Evolutionary conservation across 2,329 filamentous ascomycete genomes (phyloP), one percentile per base, ranked within the genome.

Genomic region (Colletotrichum kahawae): DNA sequence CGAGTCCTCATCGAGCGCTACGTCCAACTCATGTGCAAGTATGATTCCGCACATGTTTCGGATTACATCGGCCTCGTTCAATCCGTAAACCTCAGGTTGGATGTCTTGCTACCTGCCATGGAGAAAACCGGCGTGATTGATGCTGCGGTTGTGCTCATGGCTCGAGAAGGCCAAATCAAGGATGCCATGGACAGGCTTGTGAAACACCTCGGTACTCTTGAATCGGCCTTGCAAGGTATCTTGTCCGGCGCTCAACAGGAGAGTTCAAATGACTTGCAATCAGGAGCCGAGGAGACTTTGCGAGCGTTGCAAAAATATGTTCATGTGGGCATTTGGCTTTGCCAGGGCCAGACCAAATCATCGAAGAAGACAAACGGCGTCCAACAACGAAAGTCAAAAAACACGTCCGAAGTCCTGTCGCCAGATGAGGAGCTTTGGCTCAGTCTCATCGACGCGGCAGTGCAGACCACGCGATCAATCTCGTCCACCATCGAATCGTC

Each of bases 291-390:
- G 71, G 93, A 96, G 71, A 88, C 98, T 2, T 88, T 98, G 5
- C 90, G 92, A 72, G 92, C 93, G 1, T 86, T 99, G 21, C 93
- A 97, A 76, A 98, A 98, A 82, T 98, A 98, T 84, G 92, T 93
- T 2, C 93, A 95, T 77, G 95, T 99, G 2, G 97, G 97, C 16
- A 96, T 98, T 66, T 99, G 97, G 97, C 88, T 99, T 14, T 98
- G 97, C 79, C 95, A 97, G 83, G 92, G 93, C 2, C 95, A 98
- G 82, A 95, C 92, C 64, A 94, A 93, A 80, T 90, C 89, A 0
- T 84, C 87, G 7, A 88, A 86, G 74, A 84, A 85, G 74, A 79
- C 82, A 68, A 87, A 83, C 77, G 83, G 84, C 24, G 84, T 90
- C 6, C 73, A 75, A 66, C 84, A 90, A 65, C 87, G 92, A 77